Percentiles rank a stretch among this genome's conserved stretches.
Conservation (phyloP, 768 basidiomycete species). For the Mycena epipterygia region DNA sequence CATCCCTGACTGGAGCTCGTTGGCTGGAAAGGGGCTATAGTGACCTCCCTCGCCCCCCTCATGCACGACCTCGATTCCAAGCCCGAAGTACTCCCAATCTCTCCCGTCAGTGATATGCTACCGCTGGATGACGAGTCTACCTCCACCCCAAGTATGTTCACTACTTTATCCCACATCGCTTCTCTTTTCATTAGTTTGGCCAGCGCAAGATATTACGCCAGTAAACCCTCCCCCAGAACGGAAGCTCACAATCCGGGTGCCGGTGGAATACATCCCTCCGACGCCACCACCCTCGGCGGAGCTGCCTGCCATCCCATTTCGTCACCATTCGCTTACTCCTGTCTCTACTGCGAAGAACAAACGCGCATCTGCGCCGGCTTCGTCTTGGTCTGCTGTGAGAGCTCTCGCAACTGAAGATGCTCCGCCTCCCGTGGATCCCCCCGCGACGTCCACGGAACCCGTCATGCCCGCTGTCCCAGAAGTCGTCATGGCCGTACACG, state of each 20-base stretch:
- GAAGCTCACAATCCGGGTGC: conserved; percentile 33
- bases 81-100: conserved; percentile 1
- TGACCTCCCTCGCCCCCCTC: neutral
- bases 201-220: neutral
- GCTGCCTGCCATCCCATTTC: conserved; percentile 26
- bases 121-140: neutral
- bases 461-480: conserved; percentile 12
- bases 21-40: neutral
- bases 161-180: neutral
- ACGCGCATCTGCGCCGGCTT: conserved; percentile 23
- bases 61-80: neutral
- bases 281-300: conserved; percentile 29
- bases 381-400: neutral
- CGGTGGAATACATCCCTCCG: conserved; percentile 31
- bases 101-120: conserved; percentile 22
- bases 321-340: conserved; percentile 23
- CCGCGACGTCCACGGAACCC: neutral
- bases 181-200: neutral
- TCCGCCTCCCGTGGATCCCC: neutral
- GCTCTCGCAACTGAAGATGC: neutral
- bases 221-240: neutral
- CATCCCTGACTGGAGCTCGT: neutral
- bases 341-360: neutral
- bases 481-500: neutral
- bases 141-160: conserved; percentile 1